phyloP scores from a whole-genome alignment of 805 yeast genomes.

The Candida andamanensis region DNA sequence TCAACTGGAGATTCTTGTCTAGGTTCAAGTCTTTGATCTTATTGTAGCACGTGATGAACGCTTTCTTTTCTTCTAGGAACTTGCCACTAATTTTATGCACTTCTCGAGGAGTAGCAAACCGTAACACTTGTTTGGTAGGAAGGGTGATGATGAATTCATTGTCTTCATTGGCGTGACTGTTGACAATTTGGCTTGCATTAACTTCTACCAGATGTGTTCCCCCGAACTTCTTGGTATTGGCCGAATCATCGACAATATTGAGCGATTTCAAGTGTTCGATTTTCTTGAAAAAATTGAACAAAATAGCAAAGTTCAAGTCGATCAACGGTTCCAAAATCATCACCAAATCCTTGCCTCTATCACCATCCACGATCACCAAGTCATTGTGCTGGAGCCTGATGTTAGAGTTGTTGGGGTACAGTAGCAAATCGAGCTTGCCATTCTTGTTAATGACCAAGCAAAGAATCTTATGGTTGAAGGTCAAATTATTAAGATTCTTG shows the following conservation, averaged over 20 bases:
- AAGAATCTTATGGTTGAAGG: conserved; percentile 35
- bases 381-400: conserved; percentile 54
- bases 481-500: conserved; percentile 37
- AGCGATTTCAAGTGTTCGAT: conserved; percentile 59
- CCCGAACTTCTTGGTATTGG: conserved; percentile 18
- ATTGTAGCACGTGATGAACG: conserved; percentile 57
- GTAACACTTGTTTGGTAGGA: conserved; percentile 71
- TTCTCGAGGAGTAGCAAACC: conserved; percentile 75
- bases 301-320: conserved; percentile 58
- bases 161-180: conserved; percentile 45
- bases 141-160: conserved; percentile 57
- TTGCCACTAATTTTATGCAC: conserved; percentile 56
- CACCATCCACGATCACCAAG: conserved; percentile 76
- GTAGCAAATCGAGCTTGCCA: conserved; percentile 65
- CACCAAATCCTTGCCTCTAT: conserved; percentile 76
- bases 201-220: conserved; percentile 37
- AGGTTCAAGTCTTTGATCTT: conserved; percentile 46
- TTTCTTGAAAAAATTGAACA: conserved; percentile 70
- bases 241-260: conserved; percentile 26
- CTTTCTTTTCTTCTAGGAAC: conserved; percentile 66
- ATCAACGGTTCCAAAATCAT: conserved; percentile 65
- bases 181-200: conserved; percentile 32
- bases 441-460: conserved; percentile 54
- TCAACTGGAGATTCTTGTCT: conserved; percentile 35
- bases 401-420: conserved; percentile 62